Evolutionary conservation across 768 basidiomycete species (phyloP).

Genomic region (Tulasnella calospora): DNA sequence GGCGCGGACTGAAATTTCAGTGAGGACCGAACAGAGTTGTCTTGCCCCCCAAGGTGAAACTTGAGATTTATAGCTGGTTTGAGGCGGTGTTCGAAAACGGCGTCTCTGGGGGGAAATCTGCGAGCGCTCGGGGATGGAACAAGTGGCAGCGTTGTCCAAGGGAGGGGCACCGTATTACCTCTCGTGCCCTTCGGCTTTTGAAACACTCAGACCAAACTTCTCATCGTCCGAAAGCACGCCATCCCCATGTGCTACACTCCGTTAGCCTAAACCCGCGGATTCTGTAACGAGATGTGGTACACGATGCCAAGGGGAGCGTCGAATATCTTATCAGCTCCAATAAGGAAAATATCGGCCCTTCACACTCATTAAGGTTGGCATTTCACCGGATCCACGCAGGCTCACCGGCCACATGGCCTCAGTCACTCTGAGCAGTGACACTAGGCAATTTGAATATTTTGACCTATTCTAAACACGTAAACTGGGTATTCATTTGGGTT

Average conservation of each 20-base stretch:
- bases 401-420: background rate
- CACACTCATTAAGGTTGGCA: background rate
- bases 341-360: background rate
- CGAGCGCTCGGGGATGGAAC: background rate
- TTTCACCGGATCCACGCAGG: background rate
- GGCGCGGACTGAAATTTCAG: background rate
- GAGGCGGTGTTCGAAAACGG: background rate
- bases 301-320: background rate
- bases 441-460: background rate
- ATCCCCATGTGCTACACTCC: background rate
- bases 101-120: background rate
- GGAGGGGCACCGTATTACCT: background rate
- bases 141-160: background rate
- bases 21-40: background rate
- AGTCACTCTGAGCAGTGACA: background rate
- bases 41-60: background rate
- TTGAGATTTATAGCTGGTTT: background rate
- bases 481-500: no score
- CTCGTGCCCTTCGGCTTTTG: background rate
- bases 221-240: conserved; percentile 2
- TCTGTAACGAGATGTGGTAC: background rate
- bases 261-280: background rate
- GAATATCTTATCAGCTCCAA: background rate
- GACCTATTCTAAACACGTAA: no score
- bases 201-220: background rate